phyloP scores from a whole-genome alignment of 148 eudicot species.

The Camellia sinensis region DNA sequence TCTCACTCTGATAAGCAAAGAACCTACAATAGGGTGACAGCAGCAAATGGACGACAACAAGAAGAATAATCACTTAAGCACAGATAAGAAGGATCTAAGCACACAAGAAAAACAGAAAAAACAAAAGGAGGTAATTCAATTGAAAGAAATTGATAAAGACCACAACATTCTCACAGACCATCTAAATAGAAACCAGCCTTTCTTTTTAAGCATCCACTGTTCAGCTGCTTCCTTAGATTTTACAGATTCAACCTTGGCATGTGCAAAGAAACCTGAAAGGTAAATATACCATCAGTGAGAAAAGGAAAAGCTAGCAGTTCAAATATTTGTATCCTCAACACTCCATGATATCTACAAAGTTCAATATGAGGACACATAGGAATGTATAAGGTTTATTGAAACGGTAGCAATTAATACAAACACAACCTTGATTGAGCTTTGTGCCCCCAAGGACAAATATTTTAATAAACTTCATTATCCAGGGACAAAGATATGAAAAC shows the following conservation, averaged over 20 bases:
- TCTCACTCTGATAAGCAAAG: constrained; percentile 30
- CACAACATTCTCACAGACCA: constrained; percentile 49
- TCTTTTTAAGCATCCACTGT: constrained; percentile 68
- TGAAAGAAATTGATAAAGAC: not conserved
- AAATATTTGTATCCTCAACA: not conserved
- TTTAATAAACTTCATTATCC: too few species aligned
- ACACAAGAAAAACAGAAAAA: constrained; percentile 6
- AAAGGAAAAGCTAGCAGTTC: not conserved
- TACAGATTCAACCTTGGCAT: constrained; percentile 89
- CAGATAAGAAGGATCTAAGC: not conserved
- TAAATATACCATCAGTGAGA: constrained; percentile 11
- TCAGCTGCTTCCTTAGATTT: constrained; percentile 94
- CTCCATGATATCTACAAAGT: not conserved
- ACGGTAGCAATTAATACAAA: too few species aligned
- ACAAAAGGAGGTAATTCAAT: not conserved
- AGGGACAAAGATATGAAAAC: too few species aligned
- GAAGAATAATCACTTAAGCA: not conserved
- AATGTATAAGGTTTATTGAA: not conserved
- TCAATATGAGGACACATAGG: not conserved
- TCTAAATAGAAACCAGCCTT: constrained; percentile 80
- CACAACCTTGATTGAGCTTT: too few species aligned
- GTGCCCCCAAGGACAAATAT: too few species aligned
- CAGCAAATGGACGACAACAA: not conserved
- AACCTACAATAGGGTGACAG: constrained; percentile 4
- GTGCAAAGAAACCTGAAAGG: constrained; percentile 83